These are phyloP conservation scores for Notholithocarpus densiflorus DNA, from an alignment of 306 rosid species.

Conservation along the genomic window DNA sequence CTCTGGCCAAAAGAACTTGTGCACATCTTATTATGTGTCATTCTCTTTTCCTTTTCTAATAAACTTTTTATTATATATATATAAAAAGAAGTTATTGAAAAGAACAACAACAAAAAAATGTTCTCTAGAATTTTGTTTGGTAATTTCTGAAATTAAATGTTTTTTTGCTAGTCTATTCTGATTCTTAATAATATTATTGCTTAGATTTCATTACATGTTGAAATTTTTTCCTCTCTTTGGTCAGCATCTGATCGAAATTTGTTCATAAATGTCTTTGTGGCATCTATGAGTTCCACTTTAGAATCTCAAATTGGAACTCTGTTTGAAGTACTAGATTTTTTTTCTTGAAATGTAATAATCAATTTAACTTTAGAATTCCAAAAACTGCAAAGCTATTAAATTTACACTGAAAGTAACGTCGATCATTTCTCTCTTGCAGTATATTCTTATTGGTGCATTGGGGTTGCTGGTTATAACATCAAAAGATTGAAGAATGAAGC, in stretches of 20 bases:
- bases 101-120: too few relatives aligned
- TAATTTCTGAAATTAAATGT: too few relatives aligned
- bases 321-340: not conserved
- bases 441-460: constrained; percentile 64
- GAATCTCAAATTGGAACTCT: not conserved
- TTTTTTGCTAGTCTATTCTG: too few relatives aligned
- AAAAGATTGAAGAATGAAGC: constrained; percentile 50
- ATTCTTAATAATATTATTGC: not conserved
- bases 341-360: not conserved
- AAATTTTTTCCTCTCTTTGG: not conserved
- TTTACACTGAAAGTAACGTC: not conserved
- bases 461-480: constrained; percentile 80
- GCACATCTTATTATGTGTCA: too few relatives aligned
- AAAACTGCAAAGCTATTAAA: not conserved
- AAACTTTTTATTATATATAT: too few relatives aligned
- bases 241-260: not conserved
- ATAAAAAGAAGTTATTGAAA: too few relatives aligned
- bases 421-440: constrained; percentile 47
- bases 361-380: not conserved
- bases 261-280: not conserved
- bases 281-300: not conserved
- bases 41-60: too few relatives aligned
- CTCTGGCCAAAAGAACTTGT: not conserved
- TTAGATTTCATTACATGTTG: not conserved
- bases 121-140: too few relatives aligned